Evolutionary conservation across 202 grass and related monocot genomes (phyloP), one percentile per base, ranked within the genome.

Genomic region (Bolboschoenoplectus hybrid): DNA sequence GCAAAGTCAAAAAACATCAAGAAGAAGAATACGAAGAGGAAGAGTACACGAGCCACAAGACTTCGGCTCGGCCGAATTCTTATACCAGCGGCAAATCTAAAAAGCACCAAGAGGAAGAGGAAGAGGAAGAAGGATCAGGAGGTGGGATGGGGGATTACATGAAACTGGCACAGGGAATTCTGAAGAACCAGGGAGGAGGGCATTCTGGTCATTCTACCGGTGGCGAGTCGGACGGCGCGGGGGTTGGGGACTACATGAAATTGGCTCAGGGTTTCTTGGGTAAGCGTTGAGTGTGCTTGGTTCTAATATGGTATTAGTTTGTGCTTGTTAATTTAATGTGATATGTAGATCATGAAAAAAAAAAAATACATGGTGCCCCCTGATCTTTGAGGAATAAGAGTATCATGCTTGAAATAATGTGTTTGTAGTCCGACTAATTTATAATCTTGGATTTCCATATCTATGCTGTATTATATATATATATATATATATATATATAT

Each of bases 211-310:
- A 89, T 7, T 86, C 79, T 32, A 85, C 19, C 38, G 32, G 47
- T 7, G 49, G 45, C 4, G 73, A 86, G 5, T 88, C 90, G 20
- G 89, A 85, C 0, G 85, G 82, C 38, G 17, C 74, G 63, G 92
- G 93, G 39, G 86, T 95, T 58, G 91, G 87, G 53, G 93, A 92
- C 2, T 95, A 95, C 63, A 44, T 95, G 56, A 95, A 95, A 87
- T 34, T 95, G 82, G 72, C 87, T 86, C 32, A 71, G 64, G 40
- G 85, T 67, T 84, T 84, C 81, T 84, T 84, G 63, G 81, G 81
- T 52, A 84, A 84, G 32, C 81, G 63, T 50, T 84, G 63, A 84
- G 81, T 32, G 12, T 84, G 41, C 34, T 84, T 84, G 6, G 58
- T 4, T n/a, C 11, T 81, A 53, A n/a, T 57, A 38, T 63, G 14